A percentile compares a stretch with the other conserved stretches of the same genome.
These are phyloP conservation scores for Botryotinia calthae DNA, from an alignment of 2,329 filamentous ascomycete species.

Conservation along the genomic window DNA sequence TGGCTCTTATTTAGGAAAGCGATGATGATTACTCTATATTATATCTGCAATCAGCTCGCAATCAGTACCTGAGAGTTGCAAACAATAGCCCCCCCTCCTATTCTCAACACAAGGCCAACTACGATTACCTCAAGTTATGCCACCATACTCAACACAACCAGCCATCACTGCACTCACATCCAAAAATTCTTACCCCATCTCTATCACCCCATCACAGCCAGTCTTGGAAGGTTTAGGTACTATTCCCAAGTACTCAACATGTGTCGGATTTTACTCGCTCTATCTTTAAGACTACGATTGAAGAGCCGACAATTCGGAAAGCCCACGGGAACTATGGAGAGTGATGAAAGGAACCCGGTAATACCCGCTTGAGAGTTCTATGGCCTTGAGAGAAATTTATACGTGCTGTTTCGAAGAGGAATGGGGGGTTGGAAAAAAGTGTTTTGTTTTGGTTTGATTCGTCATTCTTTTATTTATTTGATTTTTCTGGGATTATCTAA, in stretches of 20 bases:
- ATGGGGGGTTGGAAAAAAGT: background rate
- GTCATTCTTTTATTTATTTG: background rate
- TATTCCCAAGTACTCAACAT: background rate
- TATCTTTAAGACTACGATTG: background rate
- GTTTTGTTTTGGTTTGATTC: background rate
- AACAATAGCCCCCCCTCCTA: background rate
- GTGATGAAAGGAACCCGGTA: background rate
- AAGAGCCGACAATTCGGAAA: background rate
- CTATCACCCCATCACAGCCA: background rate
- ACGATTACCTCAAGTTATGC: background rate
- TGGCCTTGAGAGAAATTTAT: background rate
- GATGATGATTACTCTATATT: background rate
- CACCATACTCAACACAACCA: background rate
- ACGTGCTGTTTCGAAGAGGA: background rate
- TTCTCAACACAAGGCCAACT: background rate
- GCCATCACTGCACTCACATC: background rate
- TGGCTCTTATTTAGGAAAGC: conserved; percentile 6
- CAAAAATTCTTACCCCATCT: background rate
- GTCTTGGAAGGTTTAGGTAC: background rate
- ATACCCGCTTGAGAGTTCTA: background rate
- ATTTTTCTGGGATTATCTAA: background rate
- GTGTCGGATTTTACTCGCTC: background rate
- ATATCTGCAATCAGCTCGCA: background rate
- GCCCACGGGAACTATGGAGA: background rate
- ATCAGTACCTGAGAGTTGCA: background rate